Base-by-base conservation (phyloP, 805 yeast genomes). In the Clavispora vitiphila region DNA sequence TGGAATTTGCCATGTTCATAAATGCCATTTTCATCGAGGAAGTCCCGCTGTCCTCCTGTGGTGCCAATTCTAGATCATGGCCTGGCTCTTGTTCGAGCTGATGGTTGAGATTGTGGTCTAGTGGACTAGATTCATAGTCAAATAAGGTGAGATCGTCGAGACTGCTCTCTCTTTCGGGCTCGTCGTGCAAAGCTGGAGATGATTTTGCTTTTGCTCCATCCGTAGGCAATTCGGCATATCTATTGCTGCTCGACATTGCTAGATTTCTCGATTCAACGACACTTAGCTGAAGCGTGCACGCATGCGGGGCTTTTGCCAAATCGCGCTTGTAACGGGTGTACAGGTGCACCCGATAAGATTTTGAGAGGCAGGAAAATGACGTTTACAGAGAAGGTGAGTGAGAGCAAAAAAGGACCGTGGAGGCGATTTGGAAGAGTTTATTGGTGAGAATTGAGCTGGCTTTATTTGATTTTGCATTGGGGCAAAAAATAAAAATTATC, bases 1-100 rank as follows among this genome's bases (percentile, higher is more conserved):
- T 91, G 15, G 95, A 83, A 62, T 90, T 90, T 8, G 96, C 95
- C 96, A 90, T 89, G 62, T 91, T 91, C 95, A 90, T 86, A 56
- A 90, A 89, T 5, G 97, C 97, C 87, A 84, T 84, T 43, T 75
- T 77, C 74, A 90, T 72, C 46, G 51, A 57, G 10, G 73, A 67
- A 16, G 59, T 57, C 4, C 71, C 72, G 16, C 49, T 42, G 6
- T 20, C 26, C 20, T 10, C 34, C 5, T n/a, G 19, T 2, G n/a
- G 18, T 8, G 32, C 15, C 11, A 34, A 12, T 27, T 27, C 39
- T 10, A 20, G n/a, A 10, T 37, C 39, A 6, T 19, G 14, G 15
- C 18, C 30, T 29, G 16, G 26, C n/a, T n/a, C n/a, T n/a, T n/a
- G n/a, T n/a, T n/a, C n/a, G n/a, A n/a, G n/a, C n/a, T n/a, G n/a